Base-by-base conservation (phyloP, 225 moss, liverwort and hornwort genomes). In the Ulota crispa region DNA sequence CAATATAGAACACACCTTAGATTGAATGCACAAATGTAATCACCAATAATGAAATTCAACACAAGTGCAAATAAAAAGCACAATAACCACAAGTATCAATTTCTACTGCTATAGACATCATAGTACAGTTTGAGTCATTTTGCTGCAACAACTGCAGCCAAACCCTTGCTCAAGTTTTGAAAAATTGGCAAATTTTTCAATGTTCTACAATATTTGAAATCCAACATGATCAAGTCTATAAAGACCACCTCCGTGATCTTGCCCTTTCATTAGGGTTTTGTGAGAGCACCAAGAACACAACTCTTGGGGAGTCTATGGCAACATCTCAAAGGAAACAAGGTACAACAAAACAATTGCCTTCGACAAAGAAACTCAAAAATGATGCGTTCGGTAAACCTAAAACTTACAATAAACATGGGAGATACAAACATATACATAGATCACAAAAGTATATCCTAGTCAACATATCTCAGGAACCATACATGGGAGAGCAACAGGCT, bases 401-500 rank as follows among this genome's bases (percentile, higher is more conserved):
- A 16, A 32, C 23, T 14, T 63, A 34, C 5, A 34, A 34, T 65
- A 32, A n/a, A 53, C 63, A 63, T 6, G 21, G 34, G 54, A 80
- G 41, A 53, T 56, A 39, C 54, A 72, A 78, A 56, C 63, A 81
- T 60, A 11, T 75, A 50, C 65, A 81, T 57, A 76, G 63, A 53
- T 28, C 45, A 15, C 42, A 11, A 60, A 60, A 50, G 12, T 52
- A 10, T 36, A 60, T 27, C 36, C 56, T 36, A 41, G 36, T 23
- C 53, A 24, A 18, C 36, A 42, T 28, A 65, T 68, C 50, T 63
- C 27, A 59, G 68, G 53, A 80, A 18, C 54, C 31, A 52, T 59
- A 32, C 65, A 54, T 70, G 50, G 77, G 24, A 78, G 65, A 16
- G 80, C 39, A 52, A 57, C 62, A 55, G 45, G 61, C 81, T 76